phyloP scores from a whole-genome alignment of 176 grass and related monocot genomes.

The Musa acuminata region DNA sequence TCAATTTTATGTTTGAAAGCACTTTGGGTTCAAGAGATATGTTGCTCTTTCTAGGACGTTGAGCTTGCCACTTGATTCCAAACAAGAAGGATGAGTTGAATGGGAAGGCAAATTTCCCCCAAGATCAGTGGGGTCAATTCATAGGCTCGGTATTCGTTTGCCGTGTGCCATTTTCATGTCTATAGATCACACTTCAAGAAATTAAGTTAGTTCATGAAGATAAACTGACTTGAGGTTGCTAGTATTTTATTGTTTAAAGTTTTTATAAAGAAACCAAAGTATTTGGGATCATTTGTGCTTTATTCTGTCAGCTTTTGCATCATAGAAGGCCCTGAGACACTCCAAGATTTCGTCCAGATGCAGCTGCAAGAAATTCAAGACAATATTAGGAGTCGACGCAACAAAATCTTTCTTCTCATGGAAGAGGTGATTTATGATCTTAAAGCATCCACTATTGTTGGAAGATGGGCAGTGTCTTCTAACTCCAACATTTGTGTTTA shows the following conservation, averaged over 20 bases:
- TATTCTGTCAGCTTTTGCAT: constrained; percentile 68
- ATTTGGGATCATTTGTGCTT: not conserved
- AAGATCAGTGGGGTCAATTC: too few relatives aligned
- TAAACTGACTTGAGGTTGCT: not conserved
- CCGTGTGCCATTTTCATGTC: not conserved
- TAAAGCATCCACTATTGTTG: constrained; percentile 12
- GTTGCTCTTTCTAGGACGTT: too few relatives aligned
- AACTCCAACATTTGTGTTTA: not conserved
- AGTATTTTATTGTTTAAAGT: not conserved
- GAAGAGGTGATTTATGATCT: constrained; percentile 54
- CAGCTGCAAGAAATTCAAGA: constrained; percentile 71
- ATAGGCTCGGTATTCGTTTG: not conserved
- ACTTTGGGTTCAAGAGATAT: too few relatives aligned
- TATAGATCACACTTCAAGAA: not conserved
- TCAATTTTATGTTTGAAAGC: too few relatives aligned
- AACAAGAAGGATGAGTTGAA: too few relatives aligned
- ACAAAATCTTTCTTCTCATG: constrained; percentile 92
- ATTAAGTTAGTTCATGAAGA: too few relatives aligned
- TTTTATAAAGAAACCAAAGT: not conserved
- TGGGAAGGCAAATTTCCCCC: too few relatives aligned
- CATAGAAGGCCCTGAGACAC: constrained; percentile 85
- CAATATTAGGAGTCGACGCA: constrained; percentile 71
- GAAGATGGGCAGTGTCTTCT: not conserved
- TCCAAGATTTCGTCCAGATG: constrained; percentile 74
- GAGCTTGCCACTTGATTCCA: too few relatives aligned